These are phyloP conservation scores for Phoma sp. DNA, from an alignment of 2,329 filamentous ascomycete species.

Conservation along the genomic window DNA sequence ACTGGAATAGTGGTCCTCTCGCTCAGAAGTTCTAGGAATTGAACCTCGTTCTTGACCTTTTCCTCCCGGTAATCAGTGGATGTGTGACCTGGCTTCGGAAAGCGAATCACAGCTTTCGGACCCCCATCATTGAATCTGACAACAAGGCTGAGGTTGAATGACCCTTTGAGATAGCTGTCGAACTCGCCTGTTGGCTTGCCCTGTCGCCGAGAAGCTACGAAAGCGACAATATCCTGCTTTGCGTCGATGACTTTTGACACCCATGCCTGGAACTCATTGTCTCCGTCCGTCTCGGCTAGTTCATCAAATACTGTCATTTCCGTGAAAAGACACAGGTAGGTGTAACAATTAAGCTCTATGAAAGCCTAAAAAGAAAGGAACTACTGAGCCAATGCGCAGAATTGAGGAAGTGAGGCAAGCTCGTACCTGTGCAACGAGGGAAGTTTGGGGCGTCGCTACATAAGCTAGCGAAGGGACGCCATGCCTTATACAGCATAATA, in stretches of 20 bases:
- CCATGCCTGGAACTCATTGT: constrained; percentile 25
- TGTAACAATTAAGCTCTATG: too few species aligned
- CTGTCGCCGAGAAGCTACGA: not conserved
- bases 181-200: not conserved
- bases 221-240: constrained; percentile 13
- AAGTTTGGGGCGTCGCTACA: too few species aligned
- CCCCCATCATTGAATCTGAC: not conserved
- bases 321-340: too few species aligned
- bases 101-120: not conserved
- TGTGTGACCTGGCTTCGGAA: not conserved
- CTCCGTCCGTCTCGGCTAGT: constrained; percentile 28
- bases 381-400: too few species aligned
- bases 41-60: not conserved
- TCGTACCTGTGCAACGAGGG: too few species aligned
- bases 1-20: not conserved
- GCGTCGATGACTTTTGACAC: constrained; percentile 24
- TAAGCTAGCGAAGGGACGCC: too few species aligned
- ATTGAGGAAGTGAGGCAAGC: too few species aligned
- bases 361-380: too few species aligned
- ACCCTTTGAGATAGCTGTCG: not conserved
- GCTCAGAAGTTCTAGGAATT: not conserved
- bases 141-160: not conserved
- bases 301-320: constrained; percentile 31
- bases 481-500: too few species aligned
- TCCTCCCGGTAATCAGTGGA: not conserved